Percentiles rank a stretch among this genome's conserved stretches.
Conservation (phyloP, 208 protist genomes). For the Acanthamoeba sp. region DNA sequence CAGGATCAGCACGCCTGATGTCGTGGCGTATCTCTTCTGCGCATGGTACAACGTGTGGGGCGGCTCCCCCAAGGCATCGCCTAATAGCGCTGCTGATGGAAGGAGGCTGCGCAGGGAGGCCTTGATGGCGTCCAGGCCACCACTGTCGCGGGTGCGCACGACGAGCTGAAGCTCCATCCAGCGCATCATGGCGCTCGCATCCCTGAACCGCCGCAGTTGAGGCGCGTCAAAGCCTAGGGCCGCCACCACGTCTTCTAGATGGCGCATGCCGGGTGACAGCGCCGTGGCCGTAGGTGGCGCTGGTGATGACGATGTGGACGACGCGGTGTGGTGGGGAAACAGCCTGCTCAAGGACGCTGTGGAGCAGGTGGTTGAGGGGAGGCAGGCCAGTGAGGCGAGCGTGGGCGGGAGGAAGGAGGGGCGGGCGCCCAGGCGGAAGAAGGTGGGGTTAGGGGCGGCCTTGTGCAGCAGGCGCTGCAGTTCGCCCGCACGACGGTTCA, state of each 20-base stretch:
- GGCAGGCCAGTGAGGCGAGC: neutral
- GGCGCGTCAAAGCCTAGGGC: neutral
- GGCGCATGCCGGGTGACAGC: neutral
- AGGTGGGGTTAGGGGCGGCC: neutral
- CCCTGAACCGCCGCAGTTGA: neutral
- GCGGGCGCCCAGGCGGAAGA: neutral
- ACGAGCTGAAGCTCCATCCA: neutral
- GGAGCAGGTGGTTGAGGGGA: neutral
- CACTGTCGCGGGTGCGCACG: neutral
- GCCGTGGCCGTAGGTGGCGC: neutral
- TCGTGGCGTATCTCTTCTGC: neutral
- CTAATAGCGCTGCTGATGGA: neutral
- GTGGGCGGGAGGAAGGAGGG: neutral
- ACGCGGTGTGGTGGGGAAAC: neutral
- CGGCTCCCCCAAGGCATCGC: neutral
- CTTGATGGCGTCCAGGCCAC: neutral
- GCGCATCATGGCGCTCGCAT: neutral
- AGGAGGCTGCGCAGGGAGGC: neutral
- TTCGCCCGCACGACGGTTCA: neutral
- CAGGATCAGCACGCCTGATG: neutral
- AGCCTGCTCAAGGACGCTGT: neutral
- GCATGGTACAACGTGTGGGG: neutral
- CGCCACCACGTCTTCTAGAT: neutral
- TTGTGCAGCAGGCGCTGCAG: neutral
- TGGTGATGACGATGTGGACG: no score